phyloP scores from a whole-genome alignment of 2,329 filamentous ascomycete species.

The Aureobasidium sp. region DNA sequence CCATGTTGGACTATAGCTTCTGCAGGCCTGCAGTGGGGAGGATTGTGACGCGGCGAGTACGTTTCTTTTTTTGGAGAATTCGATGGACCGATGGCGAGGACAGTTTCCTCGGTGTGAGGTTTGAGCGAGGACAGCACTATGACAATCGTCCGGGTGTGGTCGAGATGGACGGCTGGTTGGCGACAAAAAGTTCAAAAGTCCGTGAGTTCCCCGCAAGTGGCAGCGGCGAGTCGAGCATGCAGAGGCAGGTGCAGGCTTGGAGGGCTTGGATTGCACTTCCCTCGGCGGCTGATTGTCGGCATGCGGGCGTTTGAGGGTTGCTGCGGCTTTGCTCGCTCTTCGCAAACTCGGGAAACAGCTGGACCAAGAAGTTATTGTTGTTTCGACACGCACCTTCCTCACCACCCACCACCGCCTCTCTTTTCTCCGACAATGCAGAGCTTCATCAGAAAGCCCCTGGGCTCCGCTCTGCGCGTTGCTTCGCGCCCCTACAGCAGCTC shows the following conservation, averaged over 20 bases:
- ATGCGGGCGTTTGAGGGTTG: not conserved
- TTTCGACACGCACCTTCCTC: slow-evolving; percentile 2
- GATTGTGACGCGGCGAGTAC: not conserved
- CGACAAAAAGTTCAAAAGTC: slow-evolving; percentile 8
- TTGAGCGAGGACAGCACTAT: not conserved
- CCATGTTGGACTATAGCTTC: slow-evolving; percentile 38
- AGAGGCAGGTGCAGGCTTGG: not conserved
- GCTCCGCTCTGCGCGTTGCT: slow-evolving; percentile 60
- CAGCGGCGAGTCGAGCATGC: not conserved
- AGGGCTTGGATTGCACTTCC: not conserved
- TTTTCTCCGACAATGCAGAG: slow-evolving; percentile 64
- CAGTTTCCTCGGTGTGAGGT: not conserved
- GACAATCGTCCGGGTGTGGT: not conserved
- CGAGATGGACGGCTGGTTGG: not conserved
- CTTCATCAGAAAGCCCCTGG: slow-evolving; percentile 59
- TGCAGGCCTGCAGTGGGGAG: not conserved
- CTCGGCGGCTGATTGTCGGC: not conserved
- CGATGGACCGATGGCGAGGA: no score
- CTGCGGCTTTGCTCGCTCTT: not conserved
- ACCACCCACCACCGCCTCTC: slow-evolving; percentile 7
- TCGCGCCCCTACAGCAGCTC: slow-evolving; percentile 68
- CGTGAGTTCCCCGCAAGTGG: not conserved
- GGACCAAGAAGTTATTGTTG: slow-evolving; percentile 7
- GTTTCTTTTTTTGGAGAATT: not conserved
- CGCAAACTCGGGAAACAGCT: slow-evolving; percentile 14